Conservation (phyloP, 164 flowering plant genomes). For the Umbellularia californica region DNA sequence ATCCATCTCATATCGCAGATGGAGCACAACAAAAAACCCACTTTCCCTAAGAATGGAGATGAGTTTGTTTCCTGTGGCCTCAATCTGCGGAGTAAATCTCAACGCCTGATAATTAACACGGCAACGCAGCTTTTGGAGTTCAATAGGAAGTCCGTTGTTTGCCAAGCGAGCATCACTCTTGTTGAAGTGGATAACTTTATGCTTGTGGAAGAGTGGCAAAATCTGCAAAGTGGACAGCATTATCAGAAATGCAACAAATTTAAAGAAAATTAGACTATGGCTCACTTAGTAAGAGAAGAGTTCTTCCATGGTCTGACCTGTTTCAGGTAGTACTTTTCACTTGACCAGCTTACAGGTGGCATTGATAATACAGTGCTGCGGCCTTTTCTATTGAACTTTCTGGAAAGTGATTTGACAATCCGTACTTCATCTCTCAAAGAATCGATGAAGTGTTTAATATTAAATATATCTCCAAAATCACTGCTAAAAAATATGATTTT, state of each 20-base stretch:
- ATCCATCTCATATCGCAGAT: slow-evolving; percentile 89
- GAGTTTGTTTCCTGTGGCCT: slow-evolving; percentile 59
- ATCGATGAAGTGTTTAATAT: slow-evolving; percentile 71
- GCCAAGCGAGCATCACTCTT: slow-evolving; percentile 82
- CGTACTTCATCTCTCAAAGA: slow-evolving; percentile 86
- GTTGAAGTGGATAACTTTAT: slow-evolving; percentile 62
- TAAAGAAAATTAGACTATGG: not conserved
- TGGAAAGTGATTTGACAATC: slow-evolving; percentile 64
- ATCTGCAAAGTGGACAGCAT: slow-evolving; percentile 40
- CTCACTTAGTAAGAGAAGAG: not conserved
- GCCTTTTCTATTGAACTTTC: slow-evolving; percentile 40
- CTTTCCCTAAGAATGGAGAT: slow-evolving; percentile 45
- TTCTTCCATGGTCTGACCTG: slow-evolving; percentile 40
- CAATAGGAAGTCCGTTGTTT: slow-evolving; percentile 59
- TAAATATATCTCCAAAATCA: slow-evolving; percentile 80
- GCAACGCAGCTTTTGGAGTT: slow-evolving; percentile 70
- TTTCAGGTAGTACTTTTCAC: slow-evolving; percentile 65
- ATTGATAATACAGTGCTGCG: slow-evolving; percentile 42
- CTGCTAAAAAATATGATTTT: slow-evolving; percentile 31
- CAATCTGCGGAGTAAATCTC: slow-evolving; percentile 67
- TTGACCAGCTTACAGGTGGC: slow-evolving; percentile 97
- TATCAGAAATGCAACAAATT: not conserved
- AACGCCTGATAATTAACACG: slow-evolving; percentile 73
- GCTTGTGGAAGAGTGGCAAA: slow-evolving; percentile 55
- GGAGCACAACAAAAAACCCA: slow-evolving; percentile 69